Percentiles rank a stretch among this genome's conserved stretches.
Conservation (phyloP, 108 stramenopile genomes). For the Aureococcus anophagefferens region DNA sequence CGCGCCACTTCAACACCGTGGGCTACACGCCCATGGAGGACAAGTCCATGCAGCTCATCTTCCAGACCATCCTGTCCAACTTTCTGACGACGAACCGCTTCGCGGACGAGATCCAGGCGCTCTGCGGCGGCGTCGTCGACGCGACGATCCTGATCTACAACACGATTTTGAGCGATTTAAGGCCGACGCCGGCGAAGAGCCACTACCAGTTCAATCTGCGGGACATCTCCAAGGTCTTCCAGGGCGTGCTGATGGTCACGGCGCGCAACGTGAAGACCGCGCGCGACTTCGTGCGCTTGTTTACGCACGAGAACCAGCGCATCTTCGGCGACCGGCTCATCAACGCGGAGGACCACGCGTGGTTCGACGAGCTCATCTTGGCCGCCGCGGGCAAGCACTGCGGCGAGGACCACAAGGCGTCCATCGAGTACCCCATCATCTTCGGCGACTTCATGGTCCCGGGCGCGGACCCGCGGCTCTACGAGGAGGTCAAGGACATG, state of each 20-base stretch:
- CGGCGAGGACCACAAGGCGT: constrained; percentile 13
- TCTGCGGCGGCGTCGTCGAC: constrained; percentile 26
- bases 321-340: constrained; percentile 49
- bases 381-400: constrained; percentile 29
- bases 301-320: constrained; percentile 41
- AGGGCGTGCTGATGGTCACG: constrained; percentile 44
- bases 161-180: constrained; percentile 31
- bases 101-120: constrained; percentile 11
- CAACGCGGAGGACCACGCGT: constrained; percentile 33
- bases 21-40: constrained; percentile 55
- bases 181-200: constrained; percentile 47
- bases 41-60: constrained; percentile 33
- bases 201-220: constrained; percentile 54
- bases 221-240: constrained; percentile 42
- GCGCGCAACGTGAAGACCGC: constrained; percentile 19
- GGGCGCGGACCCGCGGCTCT: constrained; percentile 23
- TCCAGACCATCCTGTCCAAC: constrained; percentile 33
- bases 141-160: constrained; percentile 40
- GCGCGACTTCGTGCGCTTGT: constrained; percentile 23
- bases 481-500: constrained; percentile 38
- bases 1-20: constrained; percentile 57
- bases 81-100: constrained; percentile 20
- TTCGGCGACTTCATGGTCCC: constrained; percentile 24
- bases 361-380: constrained; percentile 31
- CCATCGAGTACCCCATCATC: background rate